A percentile compares a stretch with the other conserved stretches of the same genome.
Conservation (phyloP, 192 early-diverging fungal species). For the Dissophora globulifera region DNA sequence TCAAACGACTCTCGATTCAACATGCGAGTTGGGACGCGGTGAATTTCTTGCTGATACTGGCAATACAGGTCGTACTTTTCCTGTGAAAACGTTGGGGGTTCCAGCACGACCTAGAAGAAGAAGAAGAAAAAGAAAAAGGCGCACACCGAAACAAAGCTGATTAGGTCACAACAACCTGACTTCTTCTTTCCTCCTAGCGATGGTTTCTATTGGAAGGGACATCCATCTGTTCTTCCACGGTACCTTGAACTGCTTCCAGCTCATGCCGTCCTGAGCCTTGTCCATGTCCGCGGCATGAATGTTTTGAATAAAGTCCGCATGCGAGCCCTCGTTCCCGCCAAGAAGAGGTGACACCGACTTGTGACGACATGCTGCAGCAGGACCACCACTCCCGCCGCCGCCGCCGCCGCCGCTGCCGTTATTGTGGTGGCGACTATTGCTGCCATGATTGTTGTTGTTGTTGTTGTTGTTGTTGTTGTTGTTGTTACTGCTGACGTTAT, state of each 20-base stretch:
- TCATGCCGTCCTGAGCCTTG: slow-evolving; percentile 2
- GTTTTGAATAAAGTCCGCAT: slow-evolving; percentile 36
- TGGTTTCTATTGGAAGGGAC: too few species aligned
- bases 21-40: slow-evolving; percentile 71
- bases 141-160: neutral
- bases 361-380: slow-evolving; percentile 19
- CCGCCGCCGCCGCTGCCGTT: too few species aligned
- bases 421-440: too few species aligned
- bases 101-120: slow-evolving; percentile 69
- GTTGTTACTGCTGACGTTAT: too few species aligned
- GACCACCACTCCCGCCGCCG: too few species aligned
- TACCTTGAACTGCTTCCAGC: slow-evolving; percentile 47
- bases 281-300: slow-evolving; percentile 34
- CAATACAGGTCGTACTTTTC: slow-evolving; percentile 84
- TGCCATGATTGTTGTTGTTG: too few species aligned
- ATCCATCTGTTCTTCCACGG: too few species aligned
- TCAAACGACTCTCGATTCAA: slow-evolving; percentile 67
- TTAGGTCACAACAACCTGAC: neutral
- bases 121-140: too few species aligned
- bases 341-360: slow-evolving; percentile 41
- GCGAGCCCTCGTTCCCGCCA: slow-evolving; percentile 17
- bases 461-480: too few species aligned
- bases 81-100: slow-evolving; percentile 71
- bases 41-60: slow-evolving; percentile 85
- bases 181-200: too few species aligned